Base-by-base conservation (phyloP, 108 stramenopile species). In the Aurantiochytrium sp. region DNA sequence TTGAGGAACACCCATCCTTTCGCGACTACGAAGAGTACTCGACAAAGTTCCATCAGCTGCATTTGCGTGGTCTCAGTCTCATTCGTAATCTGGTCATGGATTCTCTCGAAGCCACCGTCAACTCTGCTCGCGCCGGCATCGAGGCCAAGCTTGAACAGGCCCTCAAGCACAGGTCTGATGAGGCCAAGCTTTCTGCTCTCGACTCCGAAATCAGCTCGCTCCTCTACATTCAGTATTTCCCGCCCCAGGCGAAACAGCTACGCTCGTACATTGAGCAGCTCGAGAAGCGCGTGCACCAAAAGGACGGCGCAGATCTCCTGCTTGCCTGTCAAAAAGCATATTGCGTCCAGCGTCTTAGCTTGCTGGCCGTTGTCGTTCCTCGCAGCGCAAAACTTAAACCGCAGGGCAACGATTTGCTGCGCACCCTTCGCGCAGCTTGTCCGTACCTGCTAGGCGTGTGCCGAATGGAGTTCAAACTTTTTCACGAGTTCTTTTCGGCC, bases 81-180 rank as follows among this genome's bases (percentile, higher is more conserved):
- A 83, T 83, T 83, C 76, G 76, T 12, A 83, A 83, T 53, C 76
- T 83, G n/a, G 76, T 53, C 51, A 53, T 83, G 49, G 76, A 83
- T 45, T 83, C 76, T 6, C n/a, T 83, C 49, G 51, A 53, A 23
- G 76, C 76, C 18, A 83, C 76, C 19, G 76, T 28, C 6, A 8
- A 47, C 51, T 83, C 76, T 53, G 76, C 76, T 6, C 76, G 76
- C 6, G 76, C 51, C n/a, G 76, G 76, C n/a, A 53, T 83, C 45
- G 76, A 83, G 76, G 51, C 76, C 23, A 83, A 83, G 23, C 12
- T 83, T 1, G 76, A 83, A 45, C 76, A 83, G 4, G 76, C 76
- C 6, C 64, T 18, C 64, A 69, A 69, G 64, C 42, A 42, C 42
- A 28, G 64, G 25, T 28, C 25, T 18, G 76, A 83, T 23, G 49